phyloP scores from a whole-genome alignment of 2,329 filamentous ascomycete species.

The Salinomyces thailandicus region DNA sequence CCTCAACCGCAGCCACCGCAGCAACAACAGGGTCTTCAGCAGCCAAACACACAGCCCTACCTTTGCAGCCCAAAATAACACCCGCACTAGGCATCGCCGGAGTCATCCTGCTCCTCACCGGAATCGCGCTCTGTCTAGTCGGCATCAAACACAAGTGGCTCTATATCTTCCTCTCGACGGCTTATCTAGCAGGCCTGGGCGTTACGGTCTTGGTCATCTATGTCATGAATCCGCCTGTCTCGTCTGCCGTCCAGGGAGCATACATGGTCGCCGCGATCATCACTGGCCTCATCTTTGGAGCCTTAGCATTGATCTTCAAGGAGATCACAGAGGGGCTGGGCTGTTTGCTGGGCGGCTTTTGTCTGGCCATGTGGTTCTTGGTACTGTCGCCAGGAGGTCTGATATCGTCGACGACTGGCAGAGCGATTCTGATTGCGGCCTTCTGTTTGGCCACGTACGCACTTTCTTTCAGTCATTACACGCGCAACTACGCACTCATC shows the following conservation, averaged over 20 bases:
- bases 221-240: slow-evolving; percentile 71
- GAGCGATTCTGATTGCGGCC: slow-evolving; percentile 63
- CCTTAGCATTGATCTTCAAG: slow-evolving; percentile 62
- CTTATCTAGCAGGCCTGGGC: slow-evolving; percentile 60
- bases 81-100: slow-evolving; percentile 74
- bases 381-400: slow-evolving; percentile 67
- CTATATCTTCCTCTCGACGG: slow-evolving; percentile 70
- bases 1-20: too few relatives aligned
- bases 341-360: slow-evolving; percentile 79
- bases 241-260: slow-evolving; percentile 66
- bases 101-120: slow-evolving; percentile 61
- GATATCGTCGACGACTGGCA: slow-evolving; percentile 50
- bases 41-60: too few relatives aligned
- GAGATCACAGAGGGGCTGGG: slow-evolving; percentile 79
- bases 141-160: slow-evolving; percentile 72
- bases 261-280: slow-evolving; percentile 71
- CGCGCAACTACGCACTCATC: slow-evolving; percentile 68
- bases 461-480: slow-evolving; percentile 70
- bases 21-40: too few relatives aligned
- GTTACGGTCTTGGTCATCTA: slow-evolving; percentile 77
- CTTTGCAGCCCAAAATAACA: slow-evolving; percentile 63
- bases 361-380: slow-evolving; percentile 81
- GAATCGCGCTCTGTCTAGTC: slow-evolving; percentile 60
- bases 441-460: slow-evolving; percentile 59
- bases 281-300: slow-evolving; percentile 65